Conservation (phyloP, 176 grass and related monocot species). For the Avena sativa region DNA sequence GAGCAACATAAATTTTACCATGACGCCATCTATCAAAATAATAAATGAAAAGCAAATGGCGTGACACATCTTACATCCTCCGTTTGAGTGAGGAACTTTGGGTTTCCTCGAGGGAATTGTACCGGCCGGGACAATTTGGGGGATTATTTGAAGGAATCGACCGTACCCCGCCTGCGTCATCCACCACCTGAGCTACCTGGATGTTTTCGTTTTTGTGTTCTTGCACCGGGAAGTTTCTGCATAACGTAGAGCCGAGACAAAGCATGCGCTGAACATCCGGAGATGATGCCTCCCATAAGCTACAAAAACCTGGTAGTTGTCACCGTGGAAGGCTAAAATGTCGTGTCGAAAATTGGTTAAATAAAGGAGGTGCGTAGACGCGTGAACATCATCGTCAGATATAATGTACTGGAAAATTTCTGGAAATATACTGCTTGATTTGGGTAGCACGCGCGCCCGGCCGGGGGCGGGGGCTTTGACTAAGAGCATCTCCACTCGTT, state of each 20-base stretch:
- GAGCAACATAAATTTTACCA: background rate
- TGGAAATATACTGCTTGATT: no score
- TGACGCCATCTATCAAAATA: background rate
- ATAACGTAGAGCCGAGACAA: background rate
- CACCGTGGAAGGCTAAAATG: background rate
- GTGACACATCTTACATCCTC: no score
- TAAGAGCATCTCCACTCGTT: no score
- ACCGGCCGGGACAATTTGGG: background rate
- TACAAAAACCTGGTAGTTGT: background rate
- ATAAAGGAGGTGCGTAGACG: background rate
- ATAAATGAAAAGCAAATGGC: no score
- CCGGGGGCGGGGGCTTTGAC: no score
- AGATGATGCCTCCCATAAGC: background rate
- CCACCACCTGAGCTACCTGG: background rate
- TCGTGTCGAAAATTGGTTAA: background rate
- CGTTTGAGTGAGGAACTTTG: no score
- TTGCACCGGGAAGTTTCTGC: slow-evolving; percentile 3
- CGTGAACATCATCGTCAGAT: background rate
- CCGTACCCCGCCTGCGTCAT: background rate
- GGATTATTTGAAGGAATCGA: background rate
- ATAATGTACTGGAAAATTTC: background rate
- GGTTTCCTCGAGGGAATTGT: no score
- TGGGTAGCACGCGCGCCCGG: no score
- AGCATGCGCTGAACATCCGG: background rate
- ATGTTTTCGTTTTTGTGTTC: background rate